These are phyloP conservation scores for Agaricus sinodeliciosus DNA, from an alignment of 768 basidiomycete species.

Conservation along the genomic window DNA sequence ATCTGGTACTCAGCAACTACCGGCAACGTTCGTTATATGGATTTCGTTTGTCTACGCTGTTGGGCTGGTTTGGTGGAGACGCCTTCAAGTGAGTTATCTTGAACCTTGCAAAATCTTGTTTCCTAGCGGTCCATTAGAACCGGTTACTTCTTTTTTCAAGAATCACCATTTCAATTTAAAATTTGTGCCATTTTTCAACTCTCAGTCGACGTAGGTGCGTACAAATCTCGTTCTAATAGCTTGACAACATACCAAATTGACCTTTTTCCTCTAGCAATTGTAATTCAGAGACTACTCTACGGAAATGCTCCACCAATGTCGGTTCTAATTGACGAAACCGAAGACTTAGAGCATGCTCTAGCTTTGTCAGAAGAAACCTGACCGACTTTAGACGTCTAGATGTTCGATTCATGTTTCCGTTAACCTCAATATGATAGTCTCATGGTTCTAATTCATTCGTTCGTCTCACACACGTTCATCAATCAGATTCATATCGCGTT, in stretches of 20 bases:
- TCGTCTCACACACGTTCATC: no score
- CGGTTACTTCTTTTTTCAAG: constrained; percentile 71
- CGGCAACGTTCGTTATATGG: constrained; percentile 76
- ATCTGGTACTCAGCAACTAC: constrained; percentile 53
- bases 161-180: constrained; percentile 74
- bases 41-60: constrained; percentile 73
- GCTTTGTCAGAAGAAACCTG: constrained; percentile 48
- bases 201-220: constrained; percentile 68
- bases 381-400: neutral
- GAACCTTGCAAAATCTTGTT: neutral
- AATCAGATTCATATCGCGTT: no score
- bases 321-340: constrained; percentile 46
- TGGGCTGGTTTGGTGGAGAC: constrained; percentile 84
- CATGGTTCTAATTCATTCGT: no score
- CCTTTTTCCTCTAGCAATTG: constrained; percentile 45
- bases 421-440: no score
- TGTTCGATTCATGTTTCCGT: no score
- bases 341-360: constrained; percentile 71
- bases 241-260: constrained; percentile 3
- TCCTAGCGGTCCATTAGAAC: constrained; percentile 37
- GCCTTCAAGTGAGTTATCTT: constrained; percentile 61
- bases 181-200: constrained; percentile 80
- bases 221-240: neutral
- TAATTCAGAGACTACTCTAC: constrained; percentile 68
- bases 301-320: constrained; percentile 60